Evolutionary conservation across 169 alveolate genomes (phyloP), one percentile per base, ranked within the genome.

Genomic region (Blepharisma undulans): DNA sequence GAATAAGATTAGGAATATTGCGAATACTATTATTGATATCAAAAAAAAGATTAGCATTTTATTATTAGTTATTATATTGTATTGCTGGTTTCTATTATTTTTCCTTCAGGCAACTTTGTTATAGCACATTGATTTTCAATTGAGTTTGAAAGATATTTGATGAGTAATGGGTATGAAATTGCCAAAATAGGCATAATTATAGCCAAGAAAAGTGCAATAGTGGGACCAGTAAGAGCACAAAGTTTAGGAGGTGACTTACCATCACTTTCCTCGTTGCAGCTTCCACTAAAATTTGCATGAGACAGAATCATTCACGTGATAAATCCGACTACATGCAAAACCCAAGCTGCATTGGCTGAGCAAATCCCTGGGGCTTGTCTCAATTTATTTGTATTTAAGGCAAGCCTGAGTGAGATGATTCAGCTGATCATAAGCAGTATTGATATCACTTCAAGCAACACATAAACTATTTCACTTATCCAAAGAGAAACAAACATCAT

Each of bases 161-260:
- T 72, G 33, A 72, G 36, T 10, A 72, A 22, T 25, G 33, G 33
- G 27, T 25, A 72, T 72, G 80, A 29, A 16, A 72, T 72, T 29
- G 33, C 33, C 33, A 72, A 25, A 5, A 72, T 1, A 72, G 80
- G 80, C 33, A 72, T 22, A 0, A 72, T 29, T 72, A 72, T 25
- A 2, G 34, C 29, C 29, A 78, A 21, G 16, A 12, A 2, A 1
- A 78, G 29, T 14, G 61, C 86, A 78, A 78, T 27, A 29, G 29
- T 78, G 10, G 86, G 86, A 12, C 86, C 86, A 78, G 34, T 78
- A 21, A 29, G 60, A 27, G 86, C 86, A 22, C 86, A 78, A 29
- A 78, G 29, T 32, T 25, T 32, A 29, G 86, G 86, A 21, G 86
- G 71, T 78, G 29, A 21, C 18, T 78, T 34, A 6, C 86, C 86